phyloP scores from a whole-genome alignment of 2,329 filamentous ascomycete species.

The Periglandula ipomoeae region DNA sequence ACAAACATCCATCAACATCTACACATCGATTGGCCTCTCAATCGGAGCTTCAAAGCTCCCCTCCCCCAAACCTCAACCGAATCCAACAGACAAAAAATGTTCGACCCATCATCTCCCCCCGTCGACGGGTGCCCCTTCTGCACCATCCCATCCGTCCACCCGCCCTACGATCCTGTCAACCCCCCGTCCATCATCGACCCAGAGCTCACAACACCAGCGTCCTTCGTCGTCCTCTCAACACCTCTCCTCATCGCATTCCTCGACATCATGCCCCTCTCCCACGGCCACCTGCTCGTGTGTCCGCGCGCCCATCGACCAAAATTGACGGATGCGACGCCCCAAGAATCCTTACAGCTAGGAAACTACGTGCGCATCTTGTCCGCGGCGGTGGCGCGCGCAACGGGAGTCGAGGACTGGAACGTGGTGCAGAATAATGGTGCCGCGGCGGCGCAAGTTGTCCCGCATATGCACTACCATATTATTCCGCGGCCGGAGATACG shows the following conservation, averaged over 20 bases:
- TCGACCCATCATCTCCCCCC: slow-evolving; percentile 26
- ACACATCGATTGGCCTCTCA: not conserved
- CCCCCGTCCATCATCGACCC: slow-evolving; percentile 30
- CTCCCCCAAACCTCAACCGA: not conserved
- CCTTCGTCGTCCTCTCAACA: slow-evolving; percentile 68
- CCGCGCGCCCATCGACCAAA: slow-evolving; percentile 71
- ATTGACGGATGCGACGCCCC: slow-evolving; percentile 57
- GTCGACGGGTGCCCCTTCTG: slow-evolving; percentile 51
- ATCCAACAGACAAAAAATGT: slow-evolving; percentile 10
- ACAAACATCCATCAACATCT: not conserved
- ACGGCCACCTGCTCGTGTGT: slow-evolving; percentile 75
- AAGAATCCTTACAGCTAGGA: slow-evolving; percentile 60
- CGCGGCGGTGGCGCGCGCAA: slow-evolving; percentile 57
- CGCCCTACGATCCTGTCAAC: slow-evolving; percentile 33
- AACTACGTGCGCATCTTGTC: slow-evolving; percentile 62
- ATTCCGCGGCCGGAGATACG: slow-evolving; percentile 71
- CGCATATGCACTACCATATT: slow-evolving; percentile 90
- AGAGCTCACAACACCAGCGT: slow-evolving; percentile 30
- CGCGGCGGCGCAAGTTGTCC: slow-evolving; percentile 83
- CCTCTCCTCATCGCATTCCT: slow-evolving; percentile 75
- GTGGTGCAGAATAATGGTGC: slow-evolving; percentile 93
- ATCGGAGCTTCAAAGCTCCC: not conserved
- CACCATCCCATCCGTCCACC: slow-evolving; percentile 42
- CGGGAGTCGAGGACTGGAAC: slow-evolving; percentile 80
- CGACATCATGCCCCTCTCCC: slow-evolving; percentile 82